Evolutionary conservation across 176 grass and related monocot species (phyloP), one percentile per base, ranked within the genome.

Genomic region (Avena sativa): DNA sequence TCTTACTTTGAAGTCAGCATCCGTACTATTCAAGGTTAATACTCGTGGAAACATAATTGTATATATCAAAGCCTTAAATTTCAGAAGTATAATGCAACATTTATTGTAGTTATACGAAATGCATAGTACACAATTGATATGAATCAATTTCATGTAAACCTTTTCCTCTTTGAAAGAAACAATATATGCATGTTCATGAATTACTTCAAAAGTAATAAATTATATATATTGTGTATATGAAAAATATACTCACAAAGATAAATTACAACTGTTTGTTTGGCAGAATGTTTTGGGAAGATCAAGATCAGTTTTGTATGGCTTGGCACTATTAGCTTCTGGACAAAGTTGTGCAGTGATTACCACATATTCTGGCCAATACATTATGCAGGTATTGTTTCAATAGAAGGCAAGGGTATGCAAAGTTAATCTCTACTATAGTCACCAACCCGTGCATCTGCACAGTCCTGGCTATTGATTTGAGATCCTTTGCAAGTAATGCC

Each of bases 201-300:
- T 40, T 70, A 40, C 66, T 25, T n/a, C 3, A 19, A 46, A 72
- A 72, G 20, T 5, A 58, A 13, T 5, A 59, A 8, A 21, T 57
- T 74, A 19, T 32, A 21, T 0, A 51, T 1, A 60, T 40, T 66
- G 15, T 76, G 26, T 19, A 56, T 57, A 55, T 43, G 21, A 23
- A 36, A 60, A 40, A 13, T 0, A 43, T 21, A 64, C n/a, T 70
- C 3, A 15, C 2, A 17, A 17, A 82, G 43, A 16, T 72, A 79
- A 53, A 73, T 65, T 25, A 19, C 49, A 23, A 8, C 69, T 20
- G 6, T 79, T 36, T 78, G 38, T 85, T 32, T 19, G 49, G 59
- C 70, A 97, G 95, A 90, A 93, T 88, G 82, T 89, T n/a, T 87
- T 97, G 83, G 92, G 89, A 49, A 91, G 86, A 85, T 91, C 91